Evolutionary conservation across 257 asterid genomes (phyloP).

Genomic region (Coffea eugenioides): DNA sequence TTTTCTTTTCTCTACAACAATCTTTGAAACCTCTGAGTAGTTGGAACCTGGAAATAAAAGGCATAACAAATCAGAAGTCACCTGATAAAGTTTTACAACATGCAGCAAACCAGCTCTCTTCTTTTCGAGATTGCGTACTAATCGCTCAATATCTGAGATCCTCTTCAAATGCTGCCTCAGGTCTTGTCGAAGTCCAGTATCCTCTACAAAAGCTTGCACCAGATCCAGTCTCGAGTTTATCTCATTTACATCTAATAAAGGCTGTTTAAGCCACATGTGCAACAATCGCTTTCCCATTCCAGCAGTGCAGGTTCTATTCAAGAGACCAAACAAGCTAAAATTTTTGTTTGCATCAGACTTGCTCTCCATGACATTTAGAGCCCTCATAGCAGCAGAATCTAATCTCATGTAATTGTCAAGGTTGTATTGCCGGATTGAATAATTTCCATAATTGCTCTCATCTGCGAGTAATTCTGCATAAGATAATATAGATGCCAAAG

Average conservation of each 20-base stretch:
- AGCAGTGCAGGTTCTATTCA: constrained; percentile 93
- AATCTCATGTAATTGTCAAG: constrained; percentile 91
- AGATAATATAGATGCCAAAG: constrained; percentile 69
- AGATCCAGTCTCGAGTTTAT: constrained; percentile 78
- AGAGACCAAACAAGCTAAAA: constrained; percentile 91
- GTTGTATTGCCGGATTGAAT: constrained; percentile 56
- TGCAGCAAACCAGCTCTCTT: constrained; percentile 71
- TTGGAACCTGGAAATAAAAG: background rate
- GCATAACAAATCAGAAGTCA: constrained; percentile 19
- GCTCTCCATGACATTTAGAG: constrained; percentile 96
- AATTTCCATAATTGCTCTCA: constrained; percentile 86
- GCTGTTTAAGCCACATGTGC: constrained; percentile 95
- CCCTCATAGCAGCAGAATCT: constrained; percentile 99
- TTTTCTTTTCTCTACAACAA: background rate
- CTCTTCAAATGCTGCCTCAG: constrained; percentile 90
- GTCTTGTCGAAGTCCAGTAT: constrained; percentile 76
- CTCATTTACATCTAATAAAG: constrained; percentile 71
- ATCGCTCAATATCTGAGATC: constrained; percentile 88
- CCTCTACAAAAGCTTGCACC: constrained; percentile 95
- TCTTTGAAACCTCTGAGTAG: background rate
- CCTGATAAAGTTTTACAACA: constrained; percentile 98
- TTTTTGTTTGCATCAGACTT: constrained; percentile 93
- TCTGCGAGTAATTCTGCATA: constrained; percentile 87
- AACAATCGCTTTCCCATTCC: constrained; percentile 97
- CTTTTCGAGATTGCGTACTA: constrained; percentile 71